phyloP scores from a whole-genome alignment of 441 rosid genomes.

The Syzygium malaccense region DNA sequence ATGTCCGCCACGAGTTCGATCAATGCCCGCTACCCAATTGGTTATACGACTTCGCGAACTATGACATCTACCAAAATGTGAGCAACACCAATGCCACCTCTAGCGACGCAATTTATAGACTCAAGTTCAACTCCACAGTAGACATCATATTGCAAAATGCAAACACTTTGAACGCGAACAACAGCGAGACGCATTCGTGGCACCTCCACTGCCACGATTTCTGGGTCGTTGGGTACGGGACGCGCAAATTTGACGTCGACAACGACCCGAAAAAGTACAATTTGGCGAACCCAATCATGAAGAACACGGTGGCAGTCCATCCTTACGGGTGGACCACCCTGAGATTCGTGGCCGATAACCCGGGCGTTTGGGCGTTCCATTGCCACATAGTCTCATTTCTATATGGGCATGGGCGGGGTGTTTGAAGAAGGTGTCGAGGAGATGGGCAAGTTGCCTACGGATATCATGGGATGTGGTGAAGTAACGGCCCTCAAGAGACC shows the following conservation, averaged over 20 bases:
- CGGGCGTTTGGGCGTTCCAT: conserved; percentile 65
- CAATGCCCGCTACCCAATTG: too few relatives aligned
- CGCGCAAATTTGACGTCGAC: conserved; percentile 36
- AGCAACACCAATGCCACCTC: too few relatives aligned
- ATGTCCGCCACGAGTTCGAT: too few relatives aligned
- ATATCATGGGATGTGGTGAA: conserved; percentile 59
- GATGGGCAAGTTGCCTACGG: conserved; percentile 39
- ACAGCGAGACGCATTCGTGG: conserved; percentile 80
- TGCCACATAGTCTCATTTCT: conserved; percentile 73
- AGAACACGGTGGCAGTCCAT: conserved; percentile 59
- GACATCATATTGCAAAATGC: conserved; percentile 67
- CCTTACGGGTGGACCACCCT: conserved; percentile 71
- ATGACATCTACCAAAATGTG: too few relatives aligned
- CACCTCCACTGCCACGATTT: conserved; percentile 77
- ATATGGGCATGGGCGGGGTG: conserved; percentile 67
- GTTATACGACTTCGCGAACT: too few relatives aligned
- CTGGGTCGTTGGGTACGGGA: conserved; percentile 65
- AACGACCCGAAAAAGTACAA: conserved; percentile 33
- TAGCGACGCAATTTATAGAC: conserved; percentile 36
- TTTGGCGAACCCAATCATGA: conserved; percentile 55
- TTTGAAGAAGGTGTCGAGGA: conserved; percentile 53
- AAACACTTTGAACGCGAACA: conserved; percentile 17
- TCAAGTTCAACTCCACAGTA: conserved; percentile 42
- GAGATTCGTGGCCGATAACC: conserved; percentile 54
- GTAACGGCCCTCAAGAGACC: background rate